Conservation (phyloP, 2,329 filamentous ascomycete species). For the Fusarium concolor region DNA sequence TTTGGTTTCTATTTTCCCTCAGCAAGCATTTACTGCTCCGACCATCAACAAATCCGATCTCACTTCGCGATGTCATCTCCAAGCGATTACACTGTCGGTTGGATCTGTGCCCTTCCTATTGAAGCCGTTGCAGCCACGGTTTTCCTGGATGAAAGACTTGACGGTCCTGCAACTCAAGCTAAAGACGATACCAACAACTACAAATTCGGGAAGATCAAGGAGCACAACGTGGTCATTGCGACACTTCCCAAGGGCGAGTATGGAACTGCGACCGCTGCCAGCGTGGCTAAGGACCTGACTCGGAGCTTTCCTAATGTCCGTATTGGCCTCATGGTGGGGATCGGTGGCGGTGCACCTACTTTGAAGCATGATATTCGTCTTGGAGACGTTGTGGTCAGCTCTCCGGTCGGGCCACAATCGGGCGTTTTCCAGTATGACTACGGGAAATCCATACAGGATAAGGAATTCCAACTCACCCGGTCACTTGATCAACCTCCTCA, state of each 20-base stretch:
- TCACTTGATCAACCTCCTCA: constrained; percentile 27
- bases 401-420: not conserved
- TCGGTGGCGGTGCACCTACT: constrained; percentile 49
- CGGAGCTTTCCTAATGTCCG: constrained; percentile 48
- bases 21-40: too few relatives aligned
- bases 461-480: constrained; percentile 9
- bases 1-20: too few relatives aligned
- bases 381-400: constrained; percentile 40
- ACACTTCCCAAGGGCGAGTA: constrained; percentile 26
- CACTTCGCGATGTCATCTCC: too few relatives aligned
- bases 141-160: too few relatives aligned
- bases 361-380: constrained; percentile 47
- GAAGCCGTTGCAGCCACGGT: too few relatives aligned
- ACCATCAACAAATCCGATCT: too few relatives aligned
- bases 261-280: constrained; percentile 11
- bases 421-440: constrained; percentile 41
- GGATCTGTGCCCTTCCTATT: too few relatives aligned
- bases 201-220: constrained; percentile 25
- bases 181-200: not conserved
- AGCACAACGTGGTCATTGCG: constrained; percentile 37
- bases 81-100: too few relatives aligned
- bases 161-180: too few relatives aligned
- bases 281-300: constrained; percentile 2
- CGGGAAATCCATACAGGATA: constrained; percentile 29
- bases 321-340: constrained; percentile 29